Percentiles rank a stretch among this genome's conserved stretches.
Conservation (phyloP, 108 stramenopile genomes). For the Cylindrotheca closterium region DNA sequence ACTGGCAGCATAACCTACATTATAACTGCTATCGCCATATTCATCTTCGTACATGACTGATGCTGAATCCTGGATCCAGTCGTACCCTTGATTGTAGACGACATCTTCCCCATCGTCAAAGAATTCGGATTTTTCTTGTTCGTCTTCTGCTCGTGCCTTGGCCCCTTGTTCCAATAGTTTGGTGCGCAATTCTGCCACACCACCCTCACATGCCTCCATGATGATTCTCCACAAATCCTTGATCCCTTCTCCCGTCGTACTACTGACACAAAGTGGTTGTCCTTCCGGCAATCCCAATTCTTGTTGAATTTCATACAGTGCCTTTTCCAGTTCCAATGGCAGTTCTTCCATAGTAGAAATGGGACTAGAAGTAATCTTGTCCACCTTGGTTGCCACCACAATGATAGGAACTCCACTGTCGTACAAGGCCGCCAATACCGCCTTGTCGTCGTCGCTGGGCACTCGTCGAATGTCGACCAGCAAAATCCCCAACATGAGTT, state of each 20-base stretch:
- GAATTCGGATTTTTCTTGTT: constrained; percentile 24
- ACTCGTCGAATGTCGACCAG: constrained; percentile 87
- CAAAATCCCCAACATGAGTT: constrained; percentile 82
- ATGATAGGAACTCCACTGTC: constrained; percentile 83
- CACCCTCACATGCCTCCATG: constrained; percentile 75
- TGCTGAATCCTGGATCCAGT: constrained; percentile 64
- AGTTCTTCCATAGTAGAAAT: too few species aligned
- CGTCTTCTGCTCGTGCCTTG: constrained; percentile 36
- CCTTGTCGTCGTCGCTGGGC: constrained; percentile 75
- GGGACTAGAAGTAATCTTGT: constrained; percentile 72
- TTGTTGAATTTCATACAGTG: constrained; percentile 49
- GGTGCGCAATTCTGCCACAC: constrained; percentile 57
- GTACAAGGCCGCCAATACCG: constrained; percentile 80
- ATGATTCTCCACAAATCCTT: constrained; percentile 80
- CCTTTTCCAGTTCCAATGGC: constrained; percentile 28
- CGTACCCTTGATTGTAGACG: constrained; percentile 75
- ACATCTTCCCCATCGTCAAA: constrained; percentile 58
- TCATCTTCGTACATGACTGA: constrained; percentile 38
- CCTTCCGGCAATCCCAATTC: constrained; percentile 77
- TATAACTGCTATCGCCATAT: neutral
- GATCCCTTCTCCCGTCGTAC: constrained; percentile 72
- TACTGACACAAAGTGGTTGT: constrained; percentile 73
- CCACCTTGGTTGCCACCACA: constrained; percentile 89
- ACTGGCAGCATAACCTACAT: constrained; percentile 13
- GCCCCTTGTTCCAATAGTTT: constrained; percentile 41